Conservation (phyloP, 164 flowering plant species). For the Kingdonia uniflora region DNA sequence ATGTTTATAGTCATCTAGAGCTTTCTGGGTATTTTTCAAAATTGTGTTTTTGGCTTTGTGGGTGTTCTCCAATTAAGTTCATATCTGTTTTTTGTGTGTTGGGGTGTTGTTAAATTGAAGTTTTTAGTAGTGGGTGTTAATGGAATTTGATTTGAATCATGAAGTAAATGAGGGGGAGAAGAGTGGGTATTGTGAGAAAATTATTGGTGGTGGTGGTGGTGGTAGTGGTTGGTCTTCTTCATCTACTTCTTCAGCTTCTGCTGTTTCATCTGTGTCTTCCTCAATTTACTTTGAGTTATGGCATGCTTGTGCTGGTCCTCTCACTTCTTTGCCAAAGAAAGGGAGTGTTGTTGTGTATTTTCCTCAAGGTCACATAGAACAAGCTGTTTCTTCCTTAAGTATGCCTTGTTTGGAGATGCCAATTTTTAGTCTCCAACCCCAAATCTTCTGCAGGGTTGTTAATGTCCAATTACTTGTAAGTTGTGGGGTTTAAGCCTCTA, state of each 20-base stretch:
- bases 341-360: conserved; percentile 83
- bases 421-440: conserved; percentile 64
- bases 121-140: conserved; percentile 25
- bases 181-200: conserved; percentile 33
- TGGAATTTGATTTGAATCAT: conserved; percentile 94
- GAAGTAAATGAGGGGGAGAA: conserved; percentile 45
- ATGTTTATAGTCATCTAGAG: conserved; percentile 14
- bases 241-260: conserved; percentile 34
- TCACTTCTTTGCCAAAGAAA: conserved; percentile 67
- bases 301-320: conserved; percentile 96
- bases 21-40: conserved; percentile 9
- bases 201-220: conserved; percentile 27
- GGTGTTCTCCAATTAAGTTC: conserved; percentile 6
- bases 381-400: conserved; percentile 40
- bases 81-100: neutral
- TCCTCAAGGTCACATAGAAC: conserved; percentile 95
- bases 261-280: conserved; percentile 27
- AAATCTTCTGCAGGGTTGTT: conserved; percentile 80
- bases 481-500: conserved; percentile 1
- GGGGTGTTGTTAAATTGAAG: neutral
- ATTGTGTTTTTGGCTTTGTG: conserved; percentile 4
- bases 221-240: conserved; percentile 20
- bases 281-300: conserved; percentile 69
- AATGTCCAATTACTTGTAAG: conserved; percentile 73
- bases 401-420: conserved; percentile 45